phyloP scores from a whole-genome alignment of 2,329 filamentous ascomycete genomes.

The Sphaceloma murrayae region DNA sequence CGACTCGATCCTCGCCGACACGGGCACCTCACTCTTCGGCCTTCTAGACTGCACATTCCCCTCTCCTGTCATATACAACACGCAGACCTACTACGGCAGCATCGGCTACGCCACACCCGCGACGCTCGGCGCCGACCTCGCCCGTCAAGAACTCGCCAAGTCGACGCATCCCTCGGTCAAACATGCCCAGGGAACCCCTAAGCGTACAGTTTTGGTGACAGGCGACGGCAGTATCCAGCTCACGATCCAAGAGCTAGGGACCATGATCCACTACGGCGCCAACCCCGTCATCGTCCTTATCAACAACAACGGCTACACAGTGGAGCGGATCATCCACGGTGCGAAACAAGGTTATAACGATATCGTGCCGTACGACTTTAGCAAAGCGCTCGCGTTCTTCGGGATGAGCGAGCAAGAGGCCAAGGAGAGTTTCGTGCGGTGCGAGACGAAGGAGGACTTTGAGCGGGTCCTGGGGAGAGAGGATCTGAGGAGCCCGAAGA shows the following conservation, averaged over 20 bases:
- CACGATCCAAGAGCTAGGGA: constrained; percentile 57
- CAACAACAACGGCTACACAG: constrained; percentile 52
- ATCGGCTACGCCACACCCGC: constrained; percentile 38
- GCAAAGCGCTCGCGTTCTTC: constrained; percentile 34
- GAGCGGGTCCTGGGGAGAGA: constrained; percentile 28
- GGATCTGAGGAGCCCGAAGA: constrained; percentile 25
- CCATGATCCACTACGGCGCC: constrained; percentile 44
- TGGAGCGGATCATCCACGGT: constrained; percentile 50
- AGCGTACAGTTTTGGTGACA: constrained; percentile 51
- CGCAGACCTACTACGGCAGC: constrained; percentile 37
- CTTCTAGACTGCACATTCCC: constrained; percentile 28
- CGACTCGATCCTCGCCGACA: constrained; percentile 36
- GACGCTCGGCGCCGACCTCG: constrained; percentile 36
- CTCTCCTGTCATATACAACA: constrained; percentile 41
- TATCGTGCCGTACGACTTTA: constrained; percentile 32
- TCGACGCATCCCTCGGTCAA: constrained; percentile 25
- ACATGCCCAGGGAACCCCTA: constrained; percentile 43
- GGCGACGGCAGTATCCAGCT: constrained; percentile 55
- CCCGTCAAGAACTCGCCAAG: constrained; percentile 40
- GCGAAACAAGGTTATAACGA: constrained; percentile 47
- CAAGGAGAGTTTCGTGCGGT: constrained; percentile 29
- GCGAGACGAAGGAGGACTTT: constrained; percentile 32
- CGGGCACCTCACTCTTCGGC: constrained; percentile 34
- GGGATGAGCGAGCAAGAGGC: constrained; percentile 26
- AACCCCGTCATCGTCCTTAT: constrained; percentile 45